Percentiles rank a stretch among this genome's conserved stretches.
Evolutionary conservation across 2,329 filamentous ascomycete genomes (phyloP).

Genomic region (Reticulascus tulasneorum): DNA sequence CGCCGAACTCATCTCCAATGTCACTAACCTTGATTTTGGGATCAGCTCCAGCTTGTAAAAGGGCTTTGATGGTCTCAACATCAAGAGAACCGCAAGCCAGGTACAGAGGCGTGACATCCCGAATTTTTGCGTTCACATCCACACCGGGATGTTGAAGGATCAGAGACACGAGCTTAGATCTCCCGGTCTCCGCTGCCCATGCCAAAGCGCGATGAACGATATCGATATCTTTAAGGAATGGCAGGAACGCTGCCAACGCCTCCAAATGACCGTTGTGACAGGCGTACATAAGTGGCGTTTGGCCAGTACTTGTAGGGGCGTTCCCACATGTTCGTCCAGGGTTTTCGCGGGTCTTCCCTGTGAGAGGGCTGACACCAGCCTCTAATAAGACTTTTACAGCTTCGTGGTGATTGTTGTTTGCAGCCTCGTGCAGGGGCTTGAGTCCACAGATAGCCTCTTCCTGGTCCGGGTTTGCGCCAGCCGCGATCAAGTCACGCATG

Average conservation of each 20-base stretch:
- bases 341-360: conserved; percentile 18
- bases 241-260: conserved; percentile 21
- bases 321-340: conserved; percentile 5
- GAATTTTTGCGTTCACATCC: conserved; percentile 23
- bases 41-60: conserved; percentile 21
- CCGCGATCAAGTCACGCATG: conserved; percentile 15
- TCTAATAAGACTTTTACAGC: conserved; percentile 25
- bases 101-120: conserved; percentile 13
- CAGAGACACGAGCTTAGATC: conserved; percentile 18
- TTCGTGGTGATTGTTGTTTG: conserved; percentile 22
- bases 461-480: conserved; percentile 21
- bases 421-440: conserved; percentile 31
- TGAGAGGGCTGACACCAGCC: conserved; percentile 30
- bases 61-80: conserved; percentile 1
- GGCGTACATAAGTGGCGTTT: conserved; percentile 27
- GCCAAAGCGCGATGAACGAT: conserved; percentile 21
- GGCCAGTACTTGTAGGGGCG: conserved; percentile 10
- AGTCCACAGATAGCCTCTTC: conserved; percentile 17
- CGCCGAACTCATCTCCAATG: not conserved
- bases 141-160: conserved; percentile 26
- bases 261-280: conserved; percentile 21
- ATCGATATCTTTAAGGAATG: conserved; percentile 18
- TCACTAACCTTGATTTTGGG: not conserved
- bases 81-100: not conserved
- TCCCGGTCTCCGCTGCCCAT: conserved; percentile 20